Percentiles rank a stretch among this genome's conserved stretches.
Evolutionary conservation across 768 basidiomycete genomes (phyloP).

Genomic region (Lactarius indigo): DNA sequence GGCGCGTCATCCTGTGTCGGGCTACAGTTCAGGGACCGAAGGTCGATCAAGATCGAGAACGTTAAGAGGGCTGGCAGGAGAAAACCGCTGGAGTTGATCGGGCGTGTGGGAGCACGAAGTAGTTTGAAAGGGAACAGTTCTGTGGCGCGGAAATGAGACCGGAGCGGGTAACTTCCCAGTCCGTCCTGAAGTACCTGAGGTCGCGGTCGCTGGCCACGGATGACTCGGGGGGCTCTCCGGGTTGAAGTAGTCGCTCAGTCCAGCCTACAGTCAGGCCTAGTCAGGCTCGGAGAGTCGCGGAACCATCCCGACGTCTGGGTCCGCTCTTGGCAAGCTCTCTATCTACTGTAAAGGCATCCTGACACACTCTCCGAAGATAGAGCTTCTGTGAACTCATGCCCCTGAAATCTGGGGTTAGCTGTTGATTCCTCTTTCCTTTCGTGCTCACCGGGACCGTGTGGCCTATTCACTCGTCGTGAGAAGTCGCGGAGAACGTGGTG

Average conservation of each 20-base stretch:
- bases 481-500: too few species aligned
- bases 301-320: not conserved
- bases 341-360: too few species aligned
- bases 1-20: conserved; percentile 24
- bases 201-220: not conserved
- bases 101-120: conserved; percentile 58
- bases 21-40: conserved; percentile 39
- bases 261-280: too few species aligned
- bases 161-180: conserved; percentile 14
- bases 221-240: not conserved
- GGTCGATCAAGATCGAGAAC: conserved; percentile 59
- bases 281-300: not conserved
- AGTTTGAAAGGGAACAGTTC: conserved; percentile 9
- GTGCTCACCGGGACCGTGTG: too few species aligned
- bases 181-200: not conserved
- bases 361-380: too few species aligned
- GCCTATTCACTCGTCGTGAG: too few species aligned
- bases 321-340: not conserved
- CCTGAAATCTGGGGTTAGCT: too few species aligned
- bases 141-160: conserved; percentile 11
- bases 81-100: conserved; percentile 70
- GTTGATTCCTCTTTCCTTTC: too few species aligned
- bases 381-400: too few species aligned
- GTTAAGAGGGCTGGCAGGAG: conserved; percentile 44
- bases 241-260: too few species aligned